phyloP scores from a whole-genome alignment of 208 protist species.

The Tritrichomonas foetus region DNA sequence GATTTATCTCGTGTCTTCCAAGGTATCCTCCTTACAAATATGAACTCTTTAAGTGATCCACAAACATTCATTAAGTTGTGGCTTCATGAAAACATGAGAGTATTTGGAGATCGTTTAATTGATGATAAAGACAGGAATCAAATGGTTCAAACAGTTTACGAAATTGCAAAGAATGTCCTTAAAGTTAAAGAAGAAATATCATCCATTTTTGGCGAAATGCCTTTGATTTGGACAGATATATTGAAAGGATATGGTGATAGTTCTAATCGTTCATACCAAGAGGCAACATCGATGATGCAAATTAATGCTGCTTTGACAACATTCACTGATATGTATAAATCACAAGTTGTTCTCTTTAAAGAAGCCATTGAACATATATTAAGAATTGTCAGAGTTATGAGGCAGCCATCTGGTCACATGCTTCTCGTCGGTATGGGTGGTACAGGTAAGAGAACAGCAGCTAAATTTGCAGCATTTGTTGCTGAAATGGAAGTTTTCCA shows the following conservation, averaged over 20 bases:
- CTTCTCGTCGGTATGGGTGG: conserved; percentile 89
- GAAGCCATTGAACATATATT: conserved; percentile 87
- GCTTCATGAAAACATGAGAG: conserved; percentile 63
- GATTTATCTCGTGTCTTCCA: conserved; percentile 59
- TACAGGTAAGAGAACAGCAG: conserved; percentile 80
- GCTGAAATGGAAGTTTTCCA: conserved; percentile 80
- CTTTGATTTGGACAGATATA: neutral
- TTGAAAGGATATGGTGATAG: neutral
- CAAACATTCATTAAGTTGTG: conserved; percentile 58
- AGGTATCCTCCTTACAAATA: conserved; percentile 22
- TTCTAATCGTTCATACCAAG: neutral
- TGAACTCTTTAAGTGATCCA: neutral
- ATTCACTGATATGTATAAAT: conserved; percentile 18
- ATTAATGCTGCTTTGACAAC: neutral
- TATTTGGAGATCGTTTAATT: conserved; percentile 64
- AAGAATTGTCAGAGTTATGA: conserved; percentile 82
- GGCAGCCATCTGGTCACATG: conserved; percentile 81
- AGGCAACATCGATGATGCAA: neutral
- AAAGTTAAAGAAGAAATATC: conserved; percentile 42
- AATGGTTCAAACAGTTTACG: conserved; percentile 53
- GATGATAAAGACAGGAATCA: conserved; percentile 55
- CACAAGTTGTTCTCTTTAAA: conserved; percentile 79
- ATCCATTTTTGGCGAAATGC: neutral
- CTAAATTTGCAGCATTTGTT: conserved; percentile 78
- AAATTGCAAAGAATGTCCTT: conserved; percentile 7